Conservation (phyloP, 352 stramenopile species). For the Pythium pectinolyticum region DNA sequence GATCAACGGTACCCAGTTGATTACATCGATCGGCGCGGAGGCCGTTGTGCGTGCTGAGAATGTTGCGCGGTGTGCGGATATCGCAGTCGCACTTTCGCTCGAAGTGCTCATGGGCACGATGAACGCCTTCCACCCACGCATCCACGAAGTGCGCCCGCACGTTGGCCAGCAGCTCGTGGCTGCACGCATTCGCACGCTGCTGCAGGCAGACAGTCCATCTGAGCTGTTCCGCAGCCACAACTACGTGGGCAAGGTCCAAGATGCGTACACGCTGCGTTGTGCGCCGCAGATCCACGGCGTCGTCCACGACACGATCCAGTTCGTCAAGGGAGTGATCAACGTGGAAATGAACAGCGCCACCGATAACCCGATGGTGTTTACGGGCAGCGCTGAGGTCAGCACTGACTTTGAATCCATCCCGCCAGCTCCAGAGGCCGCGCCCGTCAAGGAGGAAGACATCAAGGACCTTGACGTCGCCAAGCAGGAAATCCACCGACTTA, state of each 20-base stretch:
- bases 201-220: slow-evolving; percentile 74
- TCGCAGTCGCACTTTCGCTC: slow-evolving; percentile 77
- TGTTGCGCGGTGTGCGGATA: slow-evolving; percentile 70
- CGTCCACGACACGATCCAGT: slow-evolving; percentile 86
- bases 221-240: slow-evolving; percentile 88
- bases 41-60: slow-evolving; percentile 80
- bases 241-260: slow-evolving; percentile 88
- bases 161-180: slow-evolving; percentile 78
- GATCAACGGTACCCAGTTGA: slow-evolving; percentile 91
- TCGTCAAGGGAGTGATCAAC: slow-evolving; percentile 82
- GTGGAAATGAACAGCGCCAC: slow-evolving; percentile 91
- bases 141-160: slow-evolving; percentile 85
- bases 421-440: slow-evolving; percentile 18
- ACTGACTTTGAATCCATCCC: slow-evolving; percentile 52
- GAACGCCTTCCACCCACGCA: slow-evolving; percentile 86
- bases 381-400: slow-evolving; percentile 62
- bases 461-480: slow-evolving; percentile 70
- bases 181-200: slow-evolving; percentile 74
- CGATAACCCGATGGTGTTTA: slow-evolving; percentile 91
- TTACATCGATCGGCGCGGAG: slow-evolving; percentile 83
- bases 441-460: slow-evolving; percentile 40
- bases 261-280: slow-evolving; percentile 89
- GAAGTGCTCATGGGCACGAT: slow-evolving; percentile 89
- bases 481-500: slow-evolving; percentile 74
- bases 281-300: slow-evolving; percentile 89